These are phyloP conservation scores for Austroboletus eburneus DNA, from an alignment of 768 basidiomycete species.

Conservation along the genomic window DNA sequence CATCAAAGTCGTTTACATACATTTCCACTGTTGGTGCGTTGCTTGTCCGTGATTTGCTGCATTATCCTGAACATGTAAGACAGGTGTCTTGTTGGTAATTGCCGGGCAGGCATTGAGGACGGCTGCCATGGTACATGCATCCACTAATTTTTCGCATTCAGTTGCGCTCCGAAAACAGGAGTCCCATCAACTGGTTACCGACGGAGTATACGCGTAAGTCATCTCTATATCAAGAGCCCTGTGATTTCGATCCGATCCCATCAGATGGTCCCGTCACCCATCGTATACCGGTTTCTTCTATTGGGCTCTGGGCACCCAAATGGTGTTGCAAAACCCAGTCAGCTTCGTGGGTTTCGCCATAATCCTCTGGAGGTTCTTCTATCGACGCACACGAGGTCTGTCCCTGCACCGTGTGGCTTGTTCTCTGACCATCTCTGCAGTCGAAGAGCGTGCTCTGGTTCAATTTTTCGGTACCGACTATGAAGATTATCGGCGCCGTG, in stretches of 20 bases:
- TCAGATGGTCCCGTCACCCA: constrained; percentile 73
- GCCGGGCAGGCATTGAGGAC: constrained; percentile 79
- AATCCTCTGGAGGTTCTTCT: constrained; percentile 86
- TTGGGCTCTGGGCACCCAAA: constrained; percentile 94
- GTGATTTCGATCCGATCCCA: not conserved
- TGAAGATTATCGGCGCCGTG: constrained; percentile 63
- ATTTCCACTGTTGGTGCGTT: constrained; percentile 55
- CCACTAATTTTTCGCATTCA: constrained; percentile 88
- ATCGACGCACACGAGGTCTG: constrained; percentile 72
- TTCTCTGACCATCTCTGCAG: constrained; percentile 38
- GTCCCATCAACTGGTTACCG: constrained; percentile 77
- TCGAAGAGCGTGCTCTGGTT: constrained; percentile 74
- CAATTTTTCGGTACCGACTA: constrained; percentile 92
- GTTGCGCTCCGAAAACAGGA: constrained; percentile 73
- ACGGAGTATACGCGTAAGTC: constrained; percentile 83
- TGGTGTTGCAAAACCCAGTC: constrained; percentile 83
- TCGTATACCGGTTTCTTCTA: constrained; percentile 98
- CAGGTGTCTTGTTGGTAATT: constrained; percentile 64
- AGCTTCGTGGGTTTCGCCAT: constrained; percentile 61
- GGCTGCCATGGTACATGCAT: constrained; percentile 93
- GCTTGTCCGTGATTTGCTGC: not conserved
- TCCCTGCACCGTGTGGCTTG: constrained; percentile 6
- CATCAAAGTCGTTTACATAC: constrained; percentile 55
- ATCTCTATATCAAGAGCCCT: not conserved
- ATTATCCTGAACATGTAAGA: constrained; percentile 1